Evolutionary conservation across 2,329 filamentous ascomycete species (phyloP).

Genomic region (Ophiosphaerella herpotricha): DNA sequence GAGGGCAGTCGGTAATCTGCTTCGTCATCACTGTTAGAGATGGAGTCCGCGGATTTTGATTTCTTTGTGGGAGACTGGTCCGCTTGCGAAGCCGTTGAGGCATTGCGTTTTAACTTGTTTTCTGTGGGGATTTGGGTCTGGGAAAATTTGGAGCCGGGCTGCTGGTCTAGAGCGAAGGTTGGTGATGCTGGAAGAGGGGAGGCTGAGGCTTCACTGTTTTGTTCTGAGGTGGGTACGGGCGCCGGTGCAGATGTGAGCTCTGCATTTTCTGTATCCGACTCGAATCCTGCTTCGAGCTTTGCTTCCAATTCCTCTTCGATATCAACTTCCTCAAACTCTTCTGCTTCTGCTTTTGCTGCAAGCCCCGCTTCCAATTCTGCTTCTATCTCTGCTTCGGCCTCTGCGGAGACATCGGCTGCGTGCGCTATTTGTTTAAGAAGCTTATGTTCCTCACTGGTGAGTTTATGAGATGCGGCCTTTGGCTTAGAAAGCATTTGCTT

Average conservation of each 20-base stretch:
- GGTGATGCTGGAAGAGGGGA: too few relatives aligned
- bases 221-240: too few relatives aligned
- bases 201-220: too few relatives aligned
- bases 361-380: neutral
- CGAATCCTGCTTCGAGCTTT: too few relatives aligned
- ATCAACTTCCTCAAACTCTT: neutral
- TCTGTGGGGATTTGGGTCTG: neutral
- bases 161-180: too few relatives aligned
- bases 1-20: slow-evolving; percentile 1
- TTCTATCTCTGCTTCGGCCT: neutral
- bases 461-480: neutral
- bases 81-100: neutral
- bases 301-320: neutral
- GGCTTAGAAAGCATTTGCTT: neutral
- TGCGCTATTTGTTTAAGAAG: neutral
- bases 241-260: too few relatives aligned
- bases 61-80: neutral
- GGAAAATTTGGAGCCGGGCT: too few relatives aligned
- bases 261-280: too few relatives aligned
- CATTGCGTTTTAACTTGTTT: neutral
- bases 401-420: neutral
- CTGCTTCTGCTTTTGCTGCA: too few relatives aligned
- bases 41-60: neutral
- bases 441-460: neutral
- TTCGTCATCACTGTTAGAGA: neutral